These are phyloP conservation scores for Schizonepeta tenuifolia DNA, from an alignment of 257 asterid species.

Conservation along the genomic window DNA sequence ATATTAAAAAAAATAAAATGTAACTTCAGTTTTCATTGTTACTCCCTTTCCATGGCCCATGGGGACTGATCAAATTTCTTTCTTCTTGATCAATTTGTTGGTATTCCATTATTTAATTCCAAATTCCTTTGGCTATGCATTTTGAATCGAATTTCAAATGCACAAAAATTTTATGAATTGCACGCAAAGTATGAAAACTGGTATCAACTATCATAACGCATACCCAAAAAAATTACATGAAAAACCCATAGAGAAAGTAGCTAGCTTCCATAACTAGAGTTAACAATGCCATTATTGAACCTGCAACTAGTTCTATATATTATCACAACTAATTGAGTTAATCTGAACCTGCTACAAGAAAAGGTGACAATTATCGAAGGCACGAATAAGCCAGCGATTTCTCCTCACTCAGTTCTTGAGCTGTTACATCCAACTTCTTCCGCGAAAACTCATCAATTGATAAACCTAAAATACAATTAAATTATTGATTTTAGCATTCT, in stretches of 20 bases:
- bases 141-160: too few relatives aligned
- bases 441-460: constrained; percentile 75
- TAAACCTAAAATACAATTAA: constrained; percentile 48
- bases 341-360: neutral
- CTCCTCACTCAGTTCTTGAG: constrained; percentile 81
- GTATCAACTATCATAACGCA: too few relatives aligned
- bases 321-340: neutral
- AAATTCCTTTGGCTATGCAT: too few relatives aligned
- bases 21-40: too few relatives aligned
- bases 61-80: too few relatives aligned
- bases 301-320: neutral
- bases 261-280: neutral
- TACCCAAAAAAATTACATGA: neutral
- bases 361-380: constrained; percentile 43
- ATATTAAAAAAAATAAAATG: too few relatives aligned
- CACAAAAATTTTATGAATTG: too few relatives aligned
- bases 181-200: too few relatives aligned
- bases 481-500: too few relatives aligned
- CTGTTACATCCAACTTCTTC: constrained; percentile 76
- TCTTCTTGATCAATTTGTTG: too few relatives aligned
- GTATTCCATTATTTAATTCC: too few relatives aligned
- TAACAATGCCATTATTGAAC: constrained; percentile 18
- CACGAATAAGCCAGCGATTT: constrained; percentile 81
- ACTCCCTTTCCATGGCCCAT: too few relatives aligned
- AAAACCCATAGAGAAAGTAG: neutral